Evolutionary conservation across 208 protist genomes (phyloP).

Genomic region (Wallacemonas sp.): DNA sequence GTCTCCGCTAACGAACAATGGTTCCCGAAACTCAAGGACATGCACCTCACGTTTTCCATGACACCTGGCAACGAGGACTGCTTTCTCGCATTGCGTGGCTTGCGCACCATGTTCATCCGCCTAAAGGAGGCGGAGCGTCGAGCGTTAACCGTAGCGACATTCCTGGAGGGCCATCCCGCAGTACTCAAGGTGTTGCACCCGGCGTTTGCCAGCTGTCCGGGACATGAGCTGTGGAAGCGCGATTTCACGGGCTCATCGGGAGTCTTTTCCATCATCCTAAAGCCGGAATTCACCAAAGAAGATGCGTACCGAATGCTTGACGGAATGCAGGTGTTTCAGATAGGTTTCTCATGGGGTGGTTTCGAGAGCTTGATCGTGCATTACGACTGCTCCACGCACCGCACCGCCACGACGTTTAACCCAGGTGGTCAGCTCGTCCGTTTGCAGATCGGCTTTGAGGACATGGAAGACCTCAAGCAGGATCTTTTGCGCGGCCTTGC

Average conservation of each 20-base stretch:
- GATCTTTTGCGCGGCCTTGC: conserved; percentile 18
- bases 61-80: conserved; percentile 30
- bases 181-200: conserved; percentile 28
- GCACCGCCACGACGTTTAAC: conserved; percentile 23
- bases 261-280: conserved; percentile 21
- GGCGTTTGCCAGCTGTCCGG: conserved; percentile 13
- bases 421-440: conserved; percentile 20
- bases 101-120: conserved; percentile 32
- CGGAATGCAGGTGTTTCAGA: conserved; percentile 17
- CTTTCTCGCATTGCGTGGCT: conserved; percentile 26
- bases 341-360: conserved; percentile 31
- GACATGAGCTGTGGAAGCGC: conserved; percentile 32
- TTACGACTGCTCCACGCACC: conserved; percentile 23
- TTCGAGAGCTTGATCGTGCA: conserved; percentile 29
- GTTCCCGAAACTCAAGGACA: conserved; percentile 16
- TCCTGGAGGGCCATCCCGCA: conserved; percentile 15
- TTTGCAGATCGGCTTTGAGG: conserved; percentile 16
- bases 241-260: conserved; percentile 27
- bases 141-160: conserved; percentile 15
- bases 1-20: conserved; percentile 24
- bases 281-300: conserved; percentile 18
- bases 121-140: conserved; percentile 23
- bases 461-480: conserved; percentile 24
- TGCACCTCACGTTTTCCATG: conserved; percentile 20
- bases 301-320: conserved; percentile 20